These are phyloP conservation scores for Crinitomyces ghanaensis DNA, from an alignment of 805 yeast genomes.

Conservation along the genomic window DNA sequence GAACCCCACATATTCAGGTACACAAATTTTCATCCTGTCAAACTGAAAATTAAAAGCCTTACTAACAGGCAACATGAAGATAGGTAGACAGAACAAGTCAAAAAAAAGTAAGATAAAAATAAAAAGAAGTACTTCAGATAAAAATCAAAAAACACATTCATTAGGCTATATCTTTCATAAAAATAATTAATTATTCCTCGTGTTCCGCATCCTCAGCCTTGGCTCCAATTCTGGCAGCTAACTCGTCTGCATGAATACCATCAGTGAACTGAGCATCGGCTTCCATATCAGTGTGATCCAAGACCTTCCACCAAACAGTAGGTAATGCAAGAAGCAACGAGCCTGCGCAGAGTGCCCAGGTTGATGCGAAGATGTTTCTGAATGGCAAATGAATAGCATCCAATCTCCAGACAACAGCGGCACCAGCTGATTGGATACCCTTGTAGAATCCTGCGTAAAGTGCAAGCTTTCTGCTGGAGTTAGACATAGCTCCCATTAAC, in stretches of 20 bases:
- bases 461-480: conserved; percentile 44
- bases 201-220: conserved; percentile 1
- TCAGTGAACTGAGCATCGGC: conserved; percentile 17
- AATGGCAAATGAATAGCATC: conserved; percentile 33
- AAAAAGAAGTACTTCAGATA: conserved; percentile 1
- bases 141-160: background rate
- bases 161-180: no score
- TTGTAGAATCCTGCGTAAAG: conserved; percentile 52
- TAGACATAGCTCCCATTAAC: conserved; percentile 48
- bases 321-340: conserved; percentile 41
- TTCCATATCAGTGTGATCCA: conserved; percentile 32
- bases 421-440: conserved; percentile 54
- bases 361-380: conserved; percentile 34
- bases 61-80: background rate
- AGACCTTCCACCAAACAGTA: conserved; percentile 32
- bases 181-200: no score
- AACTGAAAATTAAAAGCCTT: no score
- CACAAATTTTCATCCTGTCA: no score
- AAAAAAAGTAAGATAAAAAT: background rate
- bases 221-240: conserved; percentile 7
- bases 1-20: no score
- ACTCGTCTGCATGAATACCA: conserved; percentile 9
- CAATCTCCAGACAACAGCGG: conserved; percentile 48
- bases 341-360: conserved; percentile 42
- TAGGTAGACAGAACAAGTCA: background rate